Percentiles rank a stretch among this genome's conserved stretches.
Evolutionary conservation across 768 basidiomycete genomes (phyloP).

Genomic region (Phlebiopsis gigantea): DNA sequence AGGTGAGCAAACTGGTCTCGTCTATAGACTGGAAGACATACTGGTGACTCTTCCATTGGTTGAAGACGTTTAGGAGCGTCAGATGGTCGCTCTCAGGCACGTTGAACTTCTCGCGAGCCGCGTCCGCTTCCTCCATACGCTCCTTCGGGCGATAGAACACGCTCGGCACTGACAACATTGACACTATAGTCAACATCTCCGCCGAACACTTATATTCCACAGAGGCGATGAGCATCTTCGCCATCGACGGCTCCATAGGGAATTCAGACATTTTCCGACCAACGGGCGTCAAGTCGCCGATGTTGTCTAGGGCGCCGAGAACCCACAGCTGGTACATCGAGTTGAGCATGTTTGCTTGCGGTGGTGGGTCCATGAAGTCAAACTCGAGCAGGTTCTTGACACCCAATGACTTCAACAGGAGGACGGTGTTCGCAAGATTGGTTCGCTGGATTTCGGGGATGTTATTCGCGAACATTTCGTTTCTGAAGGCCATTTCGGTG

Average conservation of each 20-base stretch:
- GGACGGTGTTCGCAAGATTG: slow-evolving; percentile 94
- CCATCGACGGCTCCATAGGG: slow-evolving; percentile 99
- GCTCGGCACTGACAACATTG: slow-evolving; percentile 96
- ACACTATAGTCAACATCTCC: slow-evolving; percentile 98
- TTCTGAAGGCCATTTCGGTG: slow-evolving; percentile 94
- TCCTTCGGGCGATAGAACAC: slow-evolving; percentile 98
- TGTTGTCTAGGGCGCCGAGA: slow-evolving; percentile 93
- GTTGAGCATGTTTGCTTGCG: slow-evolving; percentile 98
- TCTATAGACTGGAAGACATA: slow-evolving; percentile 31
- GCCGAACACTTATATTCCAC: slow-evolving; percentile 90
- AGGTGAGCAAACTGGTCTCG: not conserved
- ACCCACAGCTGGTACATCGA: slow-evolving; percentile 99
- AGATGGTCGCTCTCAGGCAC: slow-evolving; percentile 98
- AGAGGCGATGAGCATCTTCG: slow-evolving; percentile 96
- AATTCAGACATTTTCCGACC: slow-evolving; percentile 99
- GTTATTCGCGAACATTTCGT: slow-evolving; percentile 92
- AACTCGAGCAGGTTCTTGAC: slow-evolving; percentile 98
- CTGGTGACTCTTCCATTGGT: slow-evolving; percentile 97
- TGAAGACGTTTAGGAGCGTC: slow-evolving; percentile 92
- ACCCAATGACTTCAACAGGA: slow-evolving; percentile 91
- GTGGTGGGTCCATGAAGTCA: slow-evolving; percentile 99
- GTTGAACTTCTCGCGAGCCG: slow-evolving; percentile 96
- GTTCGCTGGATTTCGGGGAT: slow-evolving; percentile 99
- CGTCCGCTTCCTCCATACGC: slow-evolving; percentile 95
- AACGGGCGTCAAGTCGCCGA: slow-evolving; percentile 89